Evolutionary conservation across 495 filamentous ascomycete genomes (phyloP), one percentile per base, ranked within the genome.

Genomic region (Sphaerosporella brunnea): DNA sequence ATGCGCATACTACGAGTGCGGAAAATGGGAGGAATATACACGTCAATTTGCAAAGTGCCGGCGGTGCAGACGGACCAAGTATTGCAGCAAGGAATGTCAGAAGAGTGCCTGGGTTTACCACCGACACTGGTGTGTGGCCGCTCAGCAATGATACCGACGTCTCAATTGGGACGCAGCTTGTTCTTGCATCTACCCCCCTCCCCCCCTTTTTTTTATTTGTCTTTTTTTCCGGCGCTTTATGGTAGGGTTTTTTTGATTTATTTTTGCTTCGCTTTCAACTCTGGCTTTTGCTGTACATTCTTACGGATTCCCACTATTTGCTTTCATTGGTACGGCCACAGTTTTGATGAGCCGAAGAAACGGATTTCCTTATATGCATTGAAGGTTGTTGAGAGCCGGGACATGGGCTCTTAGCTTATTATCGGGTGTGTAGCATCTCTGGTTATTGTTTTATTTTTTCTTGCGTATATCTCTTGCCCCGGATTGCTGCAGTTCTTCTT

Each of bases 11-110:
- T 97, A 88, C 66, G 78, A 93, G 64, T 97, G 90, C 60, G 90
- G 90, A 44, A 90, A 88, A 63, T 96, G 90, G 90, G 90, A 97
- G 59, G 79, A 93, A 64, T 94, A 71, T 64, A 84, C 88, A 45
- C 74, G 90, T 36, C 88, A 96, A 61, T 97, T 96, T 63, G 90
- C 90, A 54, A 97, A 97, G 63, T 97, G 90, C 66, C 80, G 90
- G 36, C 78, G 90, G 40, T 97, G 90, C 66, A 79, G 90, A 52
- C 79, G 90, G 51, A 97, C 90, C 52, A 97, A 97, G 63, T 97
- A 97, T 67, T 97, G 90, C 78, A 93, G 85, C 73, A 97, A 97
- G 66, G 90, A 95, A 59, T 97, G 90, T 66, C 90, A 97, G 65
- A 96, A 97, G 69, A 86, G 84, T 53, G 90, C 90, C 7, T 97